These are phyloP conservation scores for Rubroboletus pulcherrimus DNA, from an alignment of 768 basidiomycete species.

Conservation along the genomic window DNA sequence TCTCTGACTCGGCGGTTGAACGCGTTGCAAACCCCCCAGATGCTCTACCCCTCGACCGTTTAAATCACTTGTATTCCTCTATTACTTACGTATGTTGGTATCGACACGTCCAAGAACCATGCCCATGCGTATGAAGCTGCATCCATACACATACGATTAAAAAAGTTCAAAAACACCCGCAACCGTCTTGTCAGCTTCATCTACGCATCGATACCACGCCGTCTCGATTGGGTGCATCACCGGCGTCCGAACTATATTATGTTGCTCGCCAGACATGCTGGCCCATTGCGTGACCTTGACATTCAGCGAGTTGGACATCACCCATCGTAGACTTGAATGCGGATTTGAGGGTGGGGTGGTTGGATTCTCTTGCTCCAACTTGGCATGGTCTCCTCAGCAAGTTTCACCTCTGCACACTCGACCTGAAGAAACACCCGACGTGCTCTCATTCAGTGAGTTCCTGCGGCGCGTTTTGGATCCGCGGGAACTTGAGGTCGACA, in stretches of 20 bases:
- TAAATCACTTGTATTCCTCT: slow-evolving; percentile 38
- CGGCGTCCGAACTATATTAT: too few species aligned
- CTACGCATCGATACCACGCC: too few species aligned
- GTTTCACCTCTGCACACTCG: neutral
- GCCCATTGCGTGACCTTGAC: neutral
- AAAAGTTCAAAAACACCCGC: slow-evolving; percentile 8
- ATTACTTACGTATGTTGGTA: slow-evolving; percentile 22
- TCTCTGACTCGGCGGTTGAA: neutral
- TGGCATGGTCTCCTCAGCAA: neutral
- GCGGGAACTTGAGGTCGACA: neutral
- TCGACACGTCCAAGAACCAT: slow-evolving; percentile 4
- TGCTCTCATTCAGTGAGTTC: neutral
- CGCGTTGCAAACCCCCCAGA: slow-evolving; percentile 39
- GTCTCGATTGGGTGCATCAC: neutral
- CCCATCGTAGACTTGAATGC: too few species aligned
- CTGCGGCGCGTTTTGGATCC: neutral
- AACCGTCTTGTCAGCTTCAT: neutral
- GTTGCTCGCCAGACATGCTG: neutral
- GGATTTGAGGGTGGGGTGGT: neutral
- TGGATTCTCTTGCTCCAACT: neutral
- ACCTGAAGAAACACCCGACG: neutral
- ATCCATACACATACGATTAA: slow-evolving; percentile 14
- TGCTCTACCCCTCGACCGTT: slow-evolving; percentile 90
- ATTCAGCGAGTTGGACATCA: neutral
- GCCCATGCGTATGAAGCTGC: slow-evolving; percentile 20